phyloP scores from a whole-genome alignment of 2,329 filamentous ascomycete species.

The Fusarium neocosmosporiellum region DNA sequence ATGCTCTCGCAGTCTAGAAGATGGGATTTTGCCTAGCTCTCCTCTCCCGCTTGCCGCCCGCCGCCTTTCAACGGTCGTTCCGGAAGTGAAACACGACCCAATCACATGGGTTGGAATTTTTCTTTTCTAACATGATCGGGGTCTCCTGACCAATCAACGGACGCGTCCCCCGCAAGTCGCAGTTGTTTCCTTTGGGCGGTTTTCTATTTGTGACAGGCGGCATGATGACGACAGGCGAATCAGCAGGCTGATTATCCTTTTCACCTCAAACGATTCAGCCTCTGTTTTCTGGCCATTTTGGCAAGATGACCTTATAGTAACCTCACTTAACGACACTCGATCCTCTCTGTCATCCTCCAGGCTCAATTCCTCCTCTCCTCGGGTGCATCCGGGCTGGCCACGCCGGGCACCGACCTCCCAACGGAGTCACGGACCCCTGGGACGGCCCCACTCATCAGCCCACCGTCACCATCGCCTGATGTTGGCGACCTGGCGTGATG shows the following conservation, averaged over 20 bases:
- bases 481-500: slow-evolving; percentile 45
- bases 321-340: neutral
- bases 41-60: slow-evolving; percentile 15
- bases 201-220: slow-evolving; percentile 20
- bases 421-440: slow-evolving; percentile 34
- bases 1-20: slow-evolving; percentile 5
- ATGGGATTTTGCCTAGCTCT: slow-evolving; percentile 11
- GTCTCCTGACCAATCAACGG: slow-evolving; percentile 4
- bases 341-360: neutral
- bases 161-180: slow-evolving; percentile 17
- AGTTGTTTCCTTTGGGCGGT: slow-evolving; percentile 13
- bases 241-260: neutral
- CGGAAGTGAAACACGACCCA: slow-evolving; percentile 6
- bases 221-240: slow-evolving; percentile 21
- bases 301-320: neutral
- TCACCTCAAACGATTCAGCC: neutral
- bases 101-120: slow-evolving; percentile 24
- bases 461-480: slow-evolving; percentile 42
- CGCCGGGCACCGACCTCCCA: slow-evolving; percentile 32
- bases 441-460: slow-evolving; percentile 43
- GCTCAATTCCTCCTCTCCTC: slow-evolving; percentile 14
- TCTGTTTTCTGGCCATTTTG: neutral
- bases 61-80: slow-evolving; percentile 2
- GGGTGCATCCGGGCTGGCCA: slow-evolving; percentile 40
- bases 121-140: slow-evolving; percentile 3